phyloP scores from a whole-genome alignment of 2,329 filamentous ascomycete genomes.

The Neopestalotiopsis rosae region DNA sequence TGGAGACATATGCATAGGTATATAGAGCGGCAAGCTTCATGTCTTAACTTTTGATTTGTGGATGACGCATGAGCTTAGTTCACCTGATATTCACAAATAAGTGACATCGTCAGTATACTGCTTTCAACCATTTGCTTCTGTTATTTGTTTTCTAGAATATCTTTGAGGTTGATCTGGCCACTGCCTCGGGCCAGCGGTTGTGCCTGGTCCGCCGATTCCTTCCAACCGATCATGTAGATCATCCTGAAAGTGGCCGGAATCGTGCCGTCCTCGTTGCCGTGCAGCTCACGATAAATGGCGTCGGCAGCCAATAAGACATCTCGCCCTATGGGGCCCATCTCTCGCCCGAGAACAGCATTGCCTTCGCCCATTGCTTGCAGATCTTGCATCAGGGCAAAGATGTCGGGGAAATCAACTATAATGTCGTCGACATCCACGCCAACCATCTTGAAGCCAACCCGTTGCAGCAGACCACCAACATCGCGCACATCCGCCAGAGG shows the following conservation, averaged over 20 bases:
- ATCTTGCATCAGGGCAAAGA: constrained; percentile 90
- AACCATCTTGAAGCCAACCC: constrained; percentile 91
- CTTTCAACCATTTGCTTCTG: not conserved
- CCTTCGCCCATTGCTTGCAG: constrained; percentile 95
- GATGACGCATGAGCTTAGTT: too few species aligned
- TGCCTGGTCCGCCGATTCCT: constrained; percentile 78
- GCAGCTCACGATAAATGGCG: constrained; percentile 85
- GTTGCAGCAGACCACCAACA: constrained; percentile 83
- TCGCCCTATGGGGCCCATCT: constrained; percentile 76
- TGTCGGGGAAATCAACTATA: constrained; percentile 90
- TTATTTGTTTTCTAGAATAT: constrained; percentile 65
- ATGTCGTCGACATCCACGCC: constrained; percentile 98
- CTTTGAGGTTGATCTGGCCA: constrained; percentile 86
- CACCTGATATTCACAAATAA: too few species aligned
- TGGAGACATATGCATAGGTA: too few species aligned
- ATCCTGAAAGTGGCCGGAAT: constrained; percentile 92
- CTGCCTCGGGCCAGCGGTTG: constrained; percentile 84
- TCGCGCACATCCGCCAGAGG: constrained; percentile 92
- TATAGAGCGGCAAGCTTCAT: too few species aligned
- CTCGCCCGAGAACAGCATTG: constrained; percentile 86
- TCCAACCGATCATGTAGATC: constrained; percentile 99
- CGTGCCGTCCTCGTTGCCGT: constrained; percentile 78
- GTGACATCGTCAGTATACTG: too few species aligned
- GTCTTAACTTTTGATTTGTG: too few species aligned
- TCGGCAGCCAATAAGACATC: constrained; percentile 89